These are phyloP conservation scores for Plasmodium cynomolgi DNA, from an alignment of 169 alveolate species.

Conservation along the genomic window DNA sequence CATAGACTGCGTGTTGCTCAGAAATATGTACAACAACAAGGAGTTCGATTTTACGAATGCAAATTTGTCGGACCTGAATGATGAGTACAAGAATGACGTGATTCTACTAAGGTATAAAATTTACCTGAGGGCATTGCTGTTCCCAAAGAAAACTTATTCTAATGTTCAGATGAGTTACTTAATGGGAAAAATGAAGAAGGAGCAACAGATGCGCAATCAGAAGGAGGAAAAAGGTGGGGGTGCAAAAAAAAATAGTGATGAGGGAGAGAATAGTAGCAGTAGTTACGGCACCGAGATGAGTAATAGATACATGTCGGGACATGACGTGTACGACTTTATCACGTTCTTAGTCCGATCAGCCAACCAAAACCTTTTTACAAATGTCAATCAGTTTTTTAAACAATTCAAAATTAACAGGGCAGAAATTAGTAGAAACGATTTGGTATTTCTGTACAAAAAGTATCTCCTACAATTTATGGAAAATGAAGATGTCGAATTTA, in stretches of 20 bases:
- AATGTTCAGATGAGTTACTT: conserved; percentile 57
- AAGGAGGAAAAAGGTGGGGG: neutral
- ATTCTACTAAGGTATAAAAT: conserved; percentile 54
- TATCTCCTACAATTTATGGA: conserved; percentile 75
- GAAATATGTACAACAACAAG: conserved; percentile 72
- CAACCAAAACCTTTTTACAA: conserved; percentile 73
- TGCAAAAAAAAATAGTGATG: neutral
- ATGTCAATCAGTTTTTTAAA: conserved; percentile 71
- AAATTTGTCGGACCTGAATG: conserved; percentile 54
- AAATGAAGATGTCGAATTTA: conserved; percentile 73
- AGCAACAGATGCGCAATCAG: neutral
- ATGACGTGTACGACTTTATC: conserved; percentile 70
- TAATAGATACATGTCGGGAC: conserved; percentile 74
- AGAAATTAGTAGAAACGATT: conserved; percentile 75
- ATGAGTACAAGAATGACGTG: conserved; percentile 69
- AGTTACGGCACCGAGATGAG: neutral
- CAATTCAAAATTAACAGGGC: conserved; percentile 74
- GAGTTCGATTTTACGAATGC: conserved; percentile 70
- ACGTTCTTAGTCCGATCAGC: conserved; percentile 71
- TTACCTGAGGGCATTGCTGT: conserved; percentile 44
- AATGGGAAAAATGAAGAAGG: conserved; percentile 16
- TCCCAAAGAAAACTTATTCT: conserved; percentile 67
- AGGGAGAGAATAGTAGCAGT: neutral
- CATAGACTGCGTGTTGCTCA: conserved; percentile 61
- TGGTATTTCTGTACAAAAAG: conserved; percentile 67